Evolutionary conservation across 768 basidiomycete genomes (phyloP).

Genomic region (Xerocomus brunneocitrinus): DNA sequence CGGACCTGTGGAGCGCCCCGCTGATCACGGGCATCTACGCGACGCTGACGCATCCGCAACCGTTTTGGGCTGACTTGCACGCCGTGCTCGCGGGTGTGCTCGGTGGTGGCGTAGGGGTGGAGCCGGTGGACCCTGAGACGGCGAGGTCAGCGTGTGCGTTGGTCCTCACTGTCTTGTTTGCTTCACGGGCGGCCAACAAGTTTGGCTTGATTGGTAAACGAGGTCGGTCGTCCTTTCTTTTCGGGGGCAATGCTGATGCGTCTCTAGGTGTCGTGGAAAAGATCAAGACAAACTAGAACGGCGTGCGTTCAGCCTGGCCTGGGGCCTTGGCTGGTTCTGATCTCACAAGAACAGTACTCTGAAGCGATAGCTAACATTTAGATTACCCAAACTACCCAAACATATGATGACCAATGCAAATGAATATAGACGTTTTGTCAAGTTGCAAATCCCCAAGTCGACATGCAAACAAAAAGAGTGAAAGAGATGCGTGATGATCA

Average conservation of each 20-base stretch:
- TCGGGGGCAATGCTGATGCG: not conserved
- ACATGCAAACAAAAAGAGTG: not conserved
- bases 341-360: not conserved
- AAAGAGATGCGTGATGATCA: not conserved
- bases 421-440: not conserved
- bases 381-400: not conserved
- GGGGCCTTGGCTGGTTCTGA: not conserved
- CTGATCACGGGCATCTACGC: conserved; percentile 74
- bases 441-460: not conserved
- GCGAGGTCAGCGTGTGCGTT: conserved; percentile 72
- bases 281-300: conserved; percentile 26
- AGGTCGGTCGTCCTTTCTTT: conserved; percentile 9
- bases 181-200: conserved; percentile 60
- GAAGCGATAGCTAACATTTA: not conserved
- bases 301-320: not conserved
- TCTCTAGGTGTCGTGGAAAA: conserved; percentile 15
- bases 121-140: conserved; percentile 54
- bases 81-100: conserved; percentile 42
- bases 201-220: conserved; percentile 35
- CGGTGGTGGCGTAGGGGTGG: conserved; percentile 35
- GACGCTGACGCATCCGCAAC: conserved; percentile 80
- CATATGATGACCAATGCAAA: not conserved
- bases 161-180: conserved; percentile 58
- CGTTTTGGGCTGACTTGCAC: conserved; percentile 70
- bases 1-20: conserved; percentile 84